A percentile compares a stretch with the other conserved stretches of the same genome.
These are phyloP conservation scores for Begonia masoniana DNA, from an alignment of 306 rosid species.

Conservation along the genomic window DNA sequence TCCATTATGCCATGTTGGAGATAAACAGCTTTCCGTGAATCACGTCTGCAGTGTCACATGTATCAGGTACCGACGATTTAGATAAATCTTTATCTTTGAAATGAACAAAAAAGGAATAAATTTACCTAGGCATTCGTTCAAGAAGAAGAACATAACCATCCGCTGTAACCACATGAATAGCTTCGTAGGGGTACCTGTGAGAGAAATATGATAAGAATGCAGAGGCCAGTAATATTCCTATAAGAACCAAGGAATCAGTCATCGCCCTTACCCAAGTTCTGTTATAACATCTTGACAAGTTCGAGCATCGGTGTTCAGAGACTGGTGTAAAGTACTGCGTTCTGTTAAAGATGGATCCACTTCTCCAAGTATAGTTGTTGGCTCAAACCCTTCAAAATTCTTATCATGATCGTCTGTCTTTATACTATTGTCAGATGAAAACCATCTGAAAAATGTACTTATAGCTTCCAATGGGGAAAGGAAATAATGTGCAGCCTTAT, in stretches of 20 bases:
- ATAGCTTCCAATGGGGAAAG: constrained; percentile 62
- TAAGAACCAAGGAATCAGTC: constrained; percentile 6
- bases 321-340: constrained; percentile 31
- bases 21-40: constrained; percentile 73
- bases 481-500: constrained; percentile 56
- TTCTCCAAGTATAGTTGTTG: constrained; percentile 42
- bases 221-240: constrained; percentile 5
- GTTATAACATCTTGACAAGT: constrained; percentile 96
- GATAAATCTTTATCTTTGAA: neutral
- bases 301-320: constrained; percentile 82
- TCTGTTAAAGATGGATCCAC: constrained; percentile 33
- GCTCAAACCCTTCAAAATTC: constrained; percentile 13
- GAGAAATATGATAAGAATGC: constrained; percentile 9
- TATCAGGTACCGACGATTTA: constrained; percentile 1
- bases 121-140: constrained; percentile 92
- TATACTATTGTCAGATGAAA: constrained; percentile 21
- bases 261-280: constrained; percentile 63
- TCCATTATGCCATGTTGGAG: constrained; percentile 90
- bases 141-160: constrained; percentile 90
- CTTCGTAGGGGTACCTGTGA: constrained; percentile 84
- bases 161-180: constrained; percentile 62
- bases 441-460: constrained; percentile 22
- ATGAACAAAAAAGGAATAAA: neutral
- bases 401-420: constrained; percentile 13
- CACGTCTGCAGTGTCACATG: constrained; percentile 54